Percentiles rank a stretch among this genome's conserved stretches.
Conservation (phyloP, 805 yeast species). For the Pichia nakasei region DNA sequence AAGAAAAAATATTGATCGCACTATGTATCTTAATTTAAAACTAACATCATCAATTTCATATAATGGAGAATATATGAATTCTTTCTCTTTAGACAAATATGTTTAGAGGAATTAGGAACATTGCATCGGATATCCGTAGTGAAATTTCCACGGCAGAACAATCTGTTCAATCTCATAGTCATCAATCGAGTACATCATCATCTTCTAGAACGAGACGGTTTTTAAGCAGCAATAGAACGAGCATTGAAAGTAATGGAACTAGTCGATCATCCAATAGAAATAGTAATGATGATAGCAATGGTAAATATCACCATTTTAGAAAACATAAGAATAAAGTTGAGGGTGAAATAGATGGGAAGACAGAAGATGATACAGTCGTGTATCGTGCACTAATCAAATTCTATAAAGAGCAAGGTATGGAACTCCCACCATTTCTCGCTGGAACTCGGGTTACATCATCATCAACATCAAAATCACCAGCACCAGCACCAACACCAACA, state of each 20-base stretch:
- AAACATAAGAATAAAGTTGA: background rate
- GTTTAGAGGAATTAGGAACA: constrained; percentile 16
- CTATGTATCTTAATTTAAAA: too few relatives aligned
- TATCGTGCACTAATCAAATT: constrained; percentile 24
- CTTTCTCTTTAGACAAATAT: background rate
- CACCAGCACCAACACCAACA: background rate
- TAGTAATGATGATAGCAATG: background rate
- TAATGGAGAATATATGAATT: too few relatives aligned
- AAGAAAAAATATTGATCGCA: too few relatives aligned
- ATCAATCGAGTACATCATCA: background rate
- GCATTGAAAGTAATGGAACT: background rate
- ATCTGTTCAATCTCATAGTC: background rate
- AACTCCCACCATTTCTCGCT: constrained; percentile 19
- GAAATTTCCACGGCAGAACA: constrained; percentile 2
- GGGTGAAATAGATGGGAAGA: constrained; percentile 26
- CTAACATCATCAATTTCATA: too few relatives aligned
- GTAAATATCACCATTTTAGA: background rate
- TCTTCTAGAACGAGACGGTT: constrained; percentile 4
- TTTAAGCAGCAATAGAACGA: background rate
- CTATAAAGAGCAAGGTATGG: constrained; percentile 16
- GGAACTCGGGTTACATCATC: background rate
- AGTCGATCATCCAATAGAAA: too few relatives aligned
- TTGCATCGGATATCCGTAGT: constrained; percentile 12
- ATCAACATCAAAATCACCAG: background rate
- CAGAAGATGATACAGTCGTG: constrained; percentile 27